Percentiles rank a stretch among this genome's conserved stretches.
These are phyloP conservation scores for Pleurotus giganteus DNA, from an alignment of 768 basidiomycete species.

Conservation along the genomic window DNA sequence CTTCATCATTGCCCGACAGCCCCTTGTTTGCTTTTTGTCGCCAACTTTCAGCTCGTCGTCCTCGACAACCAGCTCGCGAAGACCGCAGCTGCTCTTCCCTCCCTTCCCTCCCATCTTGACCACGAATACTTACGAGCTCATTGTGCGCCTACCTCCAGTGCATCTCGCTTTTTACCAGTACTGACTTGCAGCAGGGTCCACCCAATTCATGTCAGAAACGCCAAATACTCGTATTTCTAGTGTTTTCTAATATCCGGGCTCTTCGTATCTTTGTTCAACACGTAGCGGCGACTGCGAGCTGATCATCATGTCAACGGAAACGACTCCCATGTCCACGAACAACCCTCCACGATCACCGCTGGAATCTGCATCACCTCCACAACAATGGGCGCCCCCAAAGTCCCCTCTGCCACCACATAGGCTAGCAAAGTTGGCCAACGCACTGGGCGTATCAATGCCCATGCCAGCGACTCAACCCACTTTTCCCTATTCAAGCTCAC, in stretches of 20 bases:
- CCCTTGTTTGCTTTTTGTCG: slow-evolving; percentile 3
- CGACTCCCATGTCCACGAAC: slow-evolving; percentile 4
- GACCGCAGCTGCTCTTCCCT: not conserved
- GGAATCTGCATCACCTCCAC: slow-evolving; percentile 17
- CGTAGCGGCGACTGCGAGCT: not conserved
- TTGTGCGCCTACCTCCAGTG: not conserved
- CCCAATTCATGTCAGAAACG: slow-evolving; percentile 4
- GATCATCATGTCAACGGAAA: slow-evolving; percentile 6
- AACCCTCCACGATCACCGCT: slow-evolving; percentile 2
- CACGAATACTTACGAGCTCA: not conserved
- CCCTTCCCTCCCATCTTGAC: not conserved
- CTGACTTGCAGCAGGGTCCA: not conserved
- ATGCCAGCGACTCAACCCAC: slow-evolving; percentile 47
- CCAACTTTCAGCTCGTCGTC: not conserved
- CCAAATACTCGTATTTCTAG: not conserved
- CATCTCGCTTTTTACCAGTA: not conserved
- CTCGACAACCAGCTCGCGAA: not conserved
- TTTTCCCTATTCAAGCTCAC: slow-evolving; percentile 13
- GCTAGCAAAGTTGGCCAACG: slow-evolving; percentile 82
- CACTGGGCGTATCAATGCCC: slow-evolving; percentile 77
- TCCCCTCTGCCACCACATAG: slow-evolving; percentile 73
- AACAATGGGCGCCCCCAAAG: slow-evolving; percentile 64
- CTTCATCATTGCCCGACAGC: not conserved
- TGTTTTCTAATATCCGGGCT: slow-evolving; percentile 6
- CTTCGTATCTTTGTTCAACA: not conserved